phyloP scores from a whole-genome alignment of 345 rosid species.

The Erucastrum elatum region DNA sequence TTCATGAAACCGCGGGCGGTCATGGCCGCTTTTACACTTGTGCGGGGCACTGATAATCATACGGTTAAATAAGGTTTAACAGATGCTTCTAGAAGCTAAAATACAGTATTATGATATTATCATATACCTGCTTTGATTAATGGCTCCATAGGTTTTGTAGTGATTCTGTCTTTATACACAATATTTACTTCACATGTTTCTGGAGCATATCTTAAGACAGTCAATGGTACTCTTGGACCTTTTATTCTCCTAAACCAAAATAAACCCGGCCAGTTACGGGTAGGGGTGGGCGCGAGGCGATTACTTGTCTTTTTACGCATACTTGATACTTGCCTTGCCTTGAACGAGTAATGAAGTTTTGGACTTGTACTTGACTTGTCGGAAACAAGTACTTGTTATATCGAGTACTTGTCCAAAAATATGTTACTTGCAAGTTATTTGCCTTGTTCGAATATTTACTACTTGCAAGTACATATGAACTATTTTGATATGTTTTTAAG shows the following conservation, averaged over 20 bases:
- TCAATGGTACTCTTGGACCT: constrained; percentile 57
- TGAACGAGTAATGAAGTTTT: too few relatives aligned
- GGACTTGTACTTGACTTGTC: too few relatives aligned
- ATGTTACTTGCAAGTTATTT: too few relatives aligned
- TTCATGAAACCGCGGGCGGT: constrained; percentile 18
- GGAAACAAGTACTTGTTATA: too few relatives aligned
- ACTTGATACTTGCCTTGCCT: too few relatives aligned
- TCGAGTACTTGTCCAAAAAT: too few relatives aligned
- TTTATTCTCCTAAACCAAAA: constrained; percentile 50
- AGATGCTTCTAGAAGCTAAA: background rate
- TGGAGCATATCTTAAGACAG: constrained; percentile 57
- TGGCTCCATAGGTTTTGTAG: constrained; percentile 51
- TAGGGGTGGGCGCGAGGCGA: too few relatives aligned
- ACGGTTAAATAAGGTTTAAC: background rate
- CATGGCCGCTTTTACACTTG: constrained; percentile 14
- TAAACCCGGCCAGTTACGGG: constrained; percentile 5
- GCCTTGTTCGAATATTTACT: too few relatives aligned
- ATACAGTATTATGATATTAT: too few relatives aligned
- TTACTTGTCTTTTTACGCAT: too few relatives aligned
- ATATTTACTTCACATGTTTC: constrained; percentile 53
- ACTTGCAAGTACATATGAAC: too few relatives aligned
- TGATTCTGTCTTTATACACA: constrained; percentile 47
- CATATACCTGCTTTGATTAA: constrained; percentile 35
- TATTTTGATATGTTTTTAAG: too few relatives aligned
- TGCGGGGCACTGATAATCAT: constrained; percentile 15